Conservation (phyloP, 2,329 filamentous ascomycete genomes). For the Aschersonia sp. region DNA sequence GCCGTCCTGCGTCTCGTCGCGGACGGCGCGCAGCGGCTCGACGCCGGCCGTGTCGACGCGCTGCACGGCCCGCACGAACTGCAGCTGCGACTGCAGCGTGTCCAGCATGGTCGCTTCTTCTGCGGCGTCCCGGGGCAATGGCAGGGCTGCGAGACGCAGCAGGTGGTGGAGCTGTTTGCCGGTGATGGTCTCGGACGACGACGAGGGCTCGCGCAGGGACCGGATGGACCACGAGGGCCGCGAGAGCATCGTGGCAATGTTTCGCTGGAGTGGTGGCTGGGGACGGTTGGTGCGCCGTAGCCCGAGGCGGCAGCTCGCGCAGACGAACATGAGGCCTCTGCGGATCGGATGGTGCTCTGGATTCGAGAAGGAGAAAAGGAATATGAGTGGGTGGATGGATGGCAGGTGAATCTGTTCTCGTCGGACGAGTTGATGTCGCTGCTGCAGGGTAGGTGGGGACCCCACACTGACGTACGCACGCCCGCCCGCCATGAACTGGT, state of each 20-base stretch:
- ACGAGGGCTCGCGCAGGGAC: slow-evolving; percentile 33
- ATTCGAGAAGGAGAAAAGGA: too few species aligned
- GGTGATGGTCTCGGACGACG: slow-evolving; percentile 30
- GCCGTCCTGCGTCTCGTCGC: slow-evolving; percentile 60
- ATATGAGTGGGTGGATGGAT: background rate
- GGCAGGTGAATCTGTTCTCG: too few species aligned
- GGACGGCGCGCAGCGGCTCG: slow-evolving; percentile 60
- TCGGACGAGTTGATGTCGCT: too few species aligned
- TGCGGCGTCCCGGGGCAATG: slow-evolving; percentile 44
- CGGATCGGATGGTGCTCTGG: background rate
- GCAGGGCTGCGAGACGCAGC: slow-evolving; percentile 77
- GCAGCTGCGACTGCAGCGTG: slow-evolving; percentile 67
- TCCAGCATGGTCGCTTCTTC: slow-evolving; percentile 59
- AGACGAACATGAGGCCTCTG: slow-evolving; percentile 13
- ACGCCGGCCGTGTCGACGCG: slow-evolving; percentile 59
- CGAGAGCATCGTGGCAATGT: slow-evolving; percentile 37
- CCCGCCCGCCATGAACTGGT: background rate
- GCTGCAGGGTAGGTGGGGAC: too few species aligned
- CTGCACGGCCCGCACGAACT: slow-evolving; percentile 82
- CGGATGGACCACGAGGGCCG: slow-evolving; percentile 73
- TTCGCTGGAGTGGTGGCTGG: slow-evolving; percentile 1
- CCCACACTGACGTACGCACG: too few species aligned
- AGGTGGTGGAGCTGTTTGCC: slow-evolving; percentile 64
- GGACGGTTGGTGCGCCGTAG: slow-evolving; percentile 7
- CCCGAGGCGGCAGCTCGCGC: slow-evolving; percentile 15